These are phyloP conservation scores for Herpetomonas tarakana DNA, from an alignment of 208 protist species.

Conservation along the genomic window DNA sequence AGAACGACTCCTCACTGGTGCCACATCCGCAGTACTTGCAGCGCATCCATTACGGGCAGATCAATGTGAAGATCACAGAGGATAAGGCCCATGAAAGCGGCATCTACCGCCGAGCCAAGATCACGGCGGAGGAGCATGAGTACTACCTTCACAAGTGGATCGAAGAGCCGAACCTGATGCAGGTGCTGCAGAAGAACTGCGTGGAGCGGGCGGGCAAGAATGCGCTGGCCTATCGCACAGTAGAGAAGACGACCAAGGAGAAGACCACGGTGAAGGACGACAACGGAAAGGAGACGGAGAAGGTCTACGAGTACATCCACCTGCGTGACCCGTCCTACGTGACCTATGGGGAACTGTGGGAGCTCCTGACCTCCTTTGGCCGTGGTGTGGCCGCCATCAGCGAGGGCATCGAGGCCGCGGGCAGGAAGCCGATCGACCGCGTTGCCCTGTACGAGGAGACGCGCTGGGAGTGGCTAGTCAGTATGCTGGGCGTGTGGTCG, in stretches of 20 bases:
- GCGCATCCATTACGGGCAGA: constrained; percentile 31
- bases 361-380: constrained; percentile 46
- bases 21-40: constrained; percentile 15
- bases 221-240: constrained; percentile 54
- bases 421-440: constrained; percentile 12
- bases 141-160: constrained; percentile 34
- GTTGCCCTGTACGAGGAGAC: constrained; percentile 84
- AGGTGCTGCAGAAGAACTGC: constrained; percentile 38
- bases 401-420: constrained; percentile 36
- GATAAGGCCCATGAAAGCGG: constrained; percentile 37
- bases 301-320: constrained; percentile 41
- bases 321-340: constrained; percentile 49
- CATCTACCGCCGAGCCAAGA: constrained; percentile 39
- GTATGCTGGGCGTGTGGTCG: constrained; percentile 65
- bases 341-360: constrained; percentile 56
- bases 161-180: constrained; percentile 34
- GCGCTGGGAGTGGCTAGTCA: constrained; percentile 86
- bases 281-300: constrained; percentile 42
- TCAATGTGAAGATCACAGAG: constrained; percentile 34
- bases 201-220: constrained; percentile 8
- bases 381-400: constrained; percentile 37
- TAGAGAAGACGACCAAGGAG: constrained; percentile 39
- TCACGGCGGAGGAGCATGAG: constrained; percentile 53
- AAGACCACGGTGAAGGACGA: constrained; percentile 28
- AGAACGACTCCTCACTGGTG: constrained; percentile 27